Conservation (phyloP, 495 filamentous ascomycete genomes). For the Aspergillus wentii region DNA sequence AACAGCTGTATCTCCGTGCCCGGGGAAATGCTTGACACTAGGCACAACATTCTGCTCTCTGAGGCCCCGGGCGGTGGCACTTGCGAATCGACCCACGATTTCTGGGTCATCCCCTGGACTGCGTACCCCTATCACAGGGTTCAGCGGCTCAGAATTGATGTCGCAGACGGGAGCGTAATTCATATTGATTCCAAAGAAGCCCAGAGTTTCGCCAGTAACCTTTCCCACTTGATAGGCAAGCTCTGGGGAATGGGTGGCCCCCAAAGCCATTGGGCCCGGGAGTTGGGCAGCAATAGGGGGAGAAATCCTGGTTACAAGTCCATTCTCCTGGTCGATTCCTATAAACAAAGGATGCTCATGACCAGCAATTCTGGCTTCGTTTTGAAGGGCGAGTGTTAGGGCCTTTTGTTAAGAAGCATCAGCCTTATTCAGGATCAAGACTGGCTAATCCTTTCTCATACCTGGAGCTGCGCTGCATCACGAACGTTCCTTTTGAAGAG, state of each 20-base stretch:
- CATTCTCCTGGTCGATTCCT: slow-evolving; percentile 43
- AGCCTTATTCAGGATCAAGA: neutral
- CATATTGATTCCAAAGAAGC: slow-evolving; percentile 39
- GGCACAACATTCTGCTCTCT: slow-evolving; percentile 34
- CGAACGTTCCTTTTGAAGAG: slow-evolving; percentile 43
- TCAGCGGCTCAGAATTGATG: slow-evolving; percentile 39
- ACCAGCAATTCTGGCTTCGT: slow-evolving; percentile 33
- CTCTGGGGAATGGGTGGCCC: slow-evolving; percentile 33
- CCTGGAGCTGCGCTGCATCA: slow-evolving; percentile 35
- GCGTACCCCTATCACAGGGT: slow-evolving; percentile 39
- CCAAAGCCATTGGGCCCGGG: slow-evolving; percentile 38
- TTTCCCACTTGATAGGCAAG: slow-evolving; percentile 32
- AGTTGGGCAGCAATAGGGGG: slow-evolving; percentile 39
- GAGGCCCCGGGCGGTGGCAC: slow-evolving; percentile 30
- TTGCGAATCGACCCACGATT: slow-evolving; percentile 33
- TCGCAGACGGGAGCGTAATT: slow-evolving; percentile 42
- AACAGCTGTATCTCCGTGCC: slow-evolving; percentile 38
- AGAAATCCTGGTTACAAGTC: slow-evolving; percentile 37
- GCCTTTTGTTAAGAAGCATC: slow-evolving; percentile 14
- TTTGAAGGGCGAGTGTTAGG: slow-evolving; percentile 31
- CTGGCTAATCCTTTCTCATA: too few relatives aligned
- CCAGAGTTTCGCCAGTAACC: slow-evolving; percentile 30
- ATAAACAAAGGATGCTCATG: slow-evolving; percentile 39
- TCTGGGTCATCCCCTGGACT: slow-evolving; percentile 38
- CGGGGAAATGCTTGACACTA: slow-evolving; percentile 41